Percentiles rank a stretch among this genome's conserved stretches.
These are phyloP conservation scores for Nitzschia sp. DNA, from an alignment of 108 stramenopile genomes.

Conservation along the genomic window DNA sequence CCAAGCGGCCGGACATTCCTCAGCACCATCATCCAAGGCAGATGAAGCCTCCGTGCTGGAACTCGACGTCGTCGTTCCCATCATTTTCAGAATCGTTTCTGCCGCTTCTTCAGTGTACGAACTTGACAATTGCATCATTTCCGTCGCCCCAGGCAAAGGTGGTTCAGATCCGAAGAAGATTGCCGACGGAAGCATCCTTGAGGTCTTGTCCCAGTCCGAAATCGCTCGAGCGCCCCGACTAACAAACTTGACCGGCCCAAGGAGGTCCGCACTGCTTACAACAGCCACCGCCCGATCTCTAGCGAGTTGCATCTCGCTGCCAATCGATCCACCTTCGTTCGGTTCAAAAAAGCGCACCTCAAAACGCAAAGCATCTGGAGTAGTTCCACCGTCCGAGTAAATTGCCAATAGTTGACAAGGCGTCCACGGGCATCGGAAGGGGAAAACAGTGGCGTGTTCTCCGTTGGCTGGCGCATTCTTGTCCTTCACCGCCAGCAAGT, in stretches of 20 bases:
- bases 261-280: slow-evolving; percentile 2
- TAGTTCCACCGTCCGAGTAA: slow-evolving; percentile 15
- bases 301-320: not conserved
- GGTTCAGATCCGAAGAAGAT: not conserved
- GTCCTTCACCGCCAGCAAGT: slow-evolving; percentile 29
- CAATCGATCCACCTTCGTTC: not conserved
- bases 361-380: slow-evolving; percentile 12
- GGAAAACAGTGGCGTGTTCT: not conserved
- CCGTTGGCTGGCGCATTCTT: not conserved
- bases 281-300: not conserved
- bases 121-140: not conserved
- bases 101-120: not conserved
- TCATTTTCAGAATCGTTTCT: not conserved
- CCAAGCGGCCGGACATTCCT: not conserved
- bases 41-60: not conserved
- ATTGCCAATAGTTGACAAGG: slow-evolving; percentile 55
- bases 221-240: not conserved
- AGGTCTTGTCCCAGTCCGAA: not conserved
- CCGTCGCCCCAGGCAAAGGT: not conserved
- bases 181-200: not conserved
- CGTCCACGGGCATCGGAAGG: slow-evolving; percentile 25
- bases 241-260: slow-evolving; percentile 6
- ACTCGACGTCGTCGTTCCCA: not conserved
- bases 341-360: slow-evolving; percentile 49
- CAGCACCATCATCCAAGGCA: not conserved